phyloP scores from a whole-genome alignment of 2,329 filamentous ascomycete species.

The Sclerotinia sclerotiorum region DNA sequence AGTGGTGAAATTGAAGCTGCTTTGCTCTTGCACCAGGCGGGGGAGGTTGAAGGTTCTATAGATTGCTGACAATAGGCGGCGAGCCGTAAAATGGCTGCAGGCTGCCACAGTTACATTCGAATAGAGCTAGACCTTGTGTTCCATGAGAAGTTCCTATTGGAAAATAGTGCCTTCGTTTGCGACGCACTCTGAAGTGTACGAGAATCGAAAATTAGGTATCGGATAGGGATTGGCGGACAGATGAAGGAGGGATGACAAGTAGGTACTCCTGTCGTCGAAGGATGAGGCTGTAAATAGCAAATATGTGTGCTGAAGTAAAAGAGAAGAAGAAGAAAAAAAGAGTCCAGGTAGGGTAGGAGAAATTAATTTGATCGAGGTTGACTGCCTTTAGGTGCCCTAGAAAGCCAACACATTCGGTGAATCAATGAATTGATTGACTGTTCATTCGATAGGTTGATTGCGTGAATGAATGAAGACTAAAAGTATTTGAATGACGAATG shows the following conservation, averaged over 20 bases:
- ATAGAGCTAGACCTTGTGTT: constrained; percentile 36
- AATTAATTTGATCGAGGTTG: constrained; percentile 20
- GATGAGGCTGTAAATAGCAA: constrained; percentile 24
- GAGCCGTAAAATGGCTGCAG: constrained; percentile 35
- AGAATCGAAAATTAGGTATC: constrained; percentile 16
- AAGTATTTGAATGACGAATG: not conserved
- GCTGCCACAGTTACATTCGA: constrained; percentile 35
- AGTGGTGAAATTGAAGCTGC: constrained; percentile 4
- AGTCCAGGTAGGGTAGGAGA: not conserved
- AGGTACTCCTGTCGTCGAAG: constrained; percentile 12
- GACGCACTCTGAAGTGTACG: constrained; percentile 30
- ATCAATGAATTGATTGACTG: constrained; percentile 11
- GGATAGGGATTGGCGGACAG: constrained; percentile 3
- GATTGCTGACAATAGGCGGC: constrained; percentile 35
- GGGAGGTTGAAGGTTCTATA: constrained; percentile 25
- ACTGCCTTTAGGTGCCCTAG: constrained; percentile 22
- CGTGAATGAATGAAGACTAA: not conserved
- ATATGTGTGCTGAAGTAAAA: not conserved
- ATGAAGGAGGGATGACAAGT: constrained; percentile 21
- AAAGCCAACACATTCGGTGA: constrained; percentile 25
- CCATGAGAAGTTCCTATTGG: constrained; percentile 31
- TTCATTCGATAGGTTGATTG: not conserved
- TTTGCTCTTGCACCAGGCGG: constrained; percentile 23
- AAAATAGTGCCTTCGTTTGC: constrained; percentile 33
- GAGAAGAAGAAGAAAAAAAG: not conserved